These are phyloP conservation scores for Alternaria sp. DNA, from an alignment of 2,329 filamentous ascomycete species.

Conservation along the genomic window DNA sequence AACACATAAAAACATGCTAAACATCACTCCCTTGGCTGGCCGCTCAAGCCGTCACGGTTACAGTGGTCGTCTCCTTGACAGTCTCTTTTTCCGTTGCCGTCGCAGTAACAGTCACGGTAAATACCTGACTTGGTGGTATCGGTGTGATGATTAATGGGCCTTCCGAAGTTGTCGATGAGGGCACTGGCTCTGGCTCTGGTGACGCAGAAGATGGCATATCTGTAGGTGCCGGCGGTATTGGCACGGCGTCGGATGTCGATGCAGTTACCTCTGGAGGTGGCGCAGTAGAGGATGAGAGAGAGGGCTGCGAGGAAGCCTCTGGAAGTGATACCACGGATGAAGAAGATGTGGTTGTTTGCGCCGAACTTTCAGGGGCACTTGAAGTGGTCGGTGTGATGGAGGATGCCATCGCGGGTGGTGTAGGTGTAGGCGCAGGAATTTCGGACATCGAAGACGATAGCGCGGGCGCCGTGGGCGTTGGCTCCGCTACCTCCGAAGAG, in stretches of 20 bases:
- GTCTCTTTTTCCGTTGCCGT: slow-evolving; percentile 45
- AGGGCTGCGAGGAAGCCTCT: background rate
- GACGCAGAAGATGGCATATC: slow-evolving; percentile 1
- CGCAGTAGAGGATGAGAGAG: background rate
- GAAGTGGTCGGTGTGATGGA: background rate
- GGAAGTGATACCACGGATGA: background rate
- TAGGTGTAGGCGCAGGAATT: background rate
- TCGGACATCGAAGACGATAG: background rate
- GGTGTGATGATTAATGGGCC: slow-evolving; percentile 44
- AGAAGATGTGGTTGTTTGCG: background rate
- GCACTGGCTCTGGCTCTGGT: slow-evolving; percentile 5
- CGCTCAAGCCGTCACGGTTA: slow-evolving; percentile 30
- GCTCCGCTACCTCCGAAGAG: background rate
- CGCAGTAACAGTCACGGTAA: slow-evolving; percentile 45
- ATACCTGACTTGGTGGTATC: slow-evolving; percentile 42
- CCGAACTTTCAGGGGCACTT: slow-evolving; percentile 2
- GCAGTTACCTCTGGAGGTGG: background rate
- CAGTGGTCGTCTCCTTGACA: slow-evolving; percentile 35
- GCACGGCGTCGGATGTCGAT: background rate
- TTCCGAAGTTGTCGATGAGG: slow-evolving; percentile 28
- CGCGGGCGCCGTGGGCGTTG: slow-evolving; percentile 1
- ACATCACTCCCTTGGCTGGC: background rate
- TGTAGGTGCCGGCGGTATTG: slow-evolving; percentile 7
- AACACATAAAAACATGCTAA: background rate
- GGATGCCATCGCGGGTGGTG: background rate